Conservation (phyloP, 257 asterid species). For the Solanum appendiculatum region DNA sequence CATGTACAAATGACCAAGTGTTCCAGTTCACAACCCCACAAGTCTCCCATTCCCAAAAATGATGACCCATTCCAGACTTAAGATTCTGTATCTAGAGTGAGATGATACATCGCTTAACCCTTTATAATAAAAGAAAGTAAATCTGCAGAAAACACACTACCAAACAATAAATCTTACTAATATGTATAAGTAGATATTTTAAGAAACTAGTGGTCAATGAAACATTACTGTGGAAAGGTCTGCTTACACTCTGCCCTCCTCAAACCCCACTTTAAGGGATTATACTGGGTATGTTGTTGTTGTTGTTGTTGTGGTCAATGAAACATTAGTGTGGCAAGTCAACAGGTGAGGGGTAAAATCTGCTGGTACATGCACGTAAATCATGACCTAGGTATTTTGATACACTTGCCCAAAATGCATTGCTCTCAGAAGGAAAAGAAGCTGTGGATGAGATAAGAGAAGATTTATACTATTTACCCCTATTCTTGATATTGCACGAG, state of each 20-base stretch:
- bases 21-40: background rate
- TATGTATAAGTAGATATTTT: background rate
- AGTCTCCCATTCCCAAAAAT: background rate
- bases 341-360: background rate
- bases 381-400: background rate
- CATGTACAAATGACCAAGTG: background rate
- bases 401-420: background rate
- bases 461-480: background rate
- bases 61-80: background rate
- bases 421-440: background rate
- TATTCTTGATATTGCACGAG: background rate
- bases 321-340: background rate
- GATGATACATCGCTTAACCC: background rate
- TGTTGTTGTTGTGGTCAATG: background rate
- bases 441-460: background rate
- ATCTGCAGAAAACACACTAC: background rate
- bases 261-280: no score
- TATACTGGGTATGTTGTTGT: background rate
- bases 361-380: background rate
- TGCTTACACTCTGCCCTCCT: no score
- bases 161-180: background rate
- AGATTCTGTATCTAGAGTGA: background rate
- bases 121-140: background rate
- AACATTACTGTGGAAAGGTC: background rate
- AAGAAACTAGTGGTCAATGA: background rate